Evolutionary conservation across 2,329 filamentous ascomycete species (phyloP), one percentile per base, ranked within the genome.

Genomic region (Lachnellula hyalina): DNA sequence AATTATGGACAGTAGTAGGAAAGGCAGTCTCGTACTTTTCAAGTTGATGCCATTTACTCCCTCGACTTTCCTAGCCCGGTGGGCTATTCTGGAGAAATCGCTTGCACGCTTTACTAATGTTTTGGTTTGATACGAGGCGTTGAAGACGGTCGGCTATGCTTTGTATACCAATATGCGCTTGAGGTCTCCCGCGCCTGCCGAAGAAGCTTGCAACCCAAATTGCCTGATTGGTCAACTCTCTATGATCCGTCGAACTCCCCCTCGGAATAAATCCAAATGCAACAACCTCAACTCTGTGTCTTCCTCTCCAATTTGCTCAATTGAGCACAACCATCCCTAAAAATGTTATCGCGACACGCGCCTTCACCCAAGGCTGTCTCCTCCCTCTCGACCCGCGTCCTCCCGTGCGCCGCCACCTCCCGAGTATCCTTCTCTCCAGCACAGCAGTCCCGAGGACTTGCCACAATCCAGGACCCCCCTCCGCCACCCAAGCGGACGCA

Each of bases 391-490:
- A 50, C 63, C 36, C 64, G 67, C 25, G 62, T 65, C 34, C 60
- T 70, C 32, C 65, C 67, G 51, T 61, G 36, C 36, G 36, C 64
- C 53, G 62, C 63, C 50, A 56, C 59, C 38, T 59, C 63, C 34
- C 58, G 64, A 63, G 55, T 63, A 54, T 54, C 65, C 47, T 61
- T 75, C 75, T 67, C 71, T 72, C 68, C 73, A 75, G 49, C 61
- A 64, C 75, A 77, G 65, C 82, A 84, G 71, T 74, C 74, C 69
- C 86, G 93, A 72, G 81, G 81, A 65, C 87, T 96, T 75, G 89
- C 89, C 68, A 90, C 89, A 58, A 87, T 91, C 65, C 85, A 89
- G 72, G 88, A 92, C 74, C 80, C 78, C 67, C 75, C 82, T 60
- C 80, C 86, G 71, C 80, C 69, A 72, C 80, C 81, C 50, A 86